phyloP scores from a whole-genome alignment of 305 asterid species.

The Fraxinus baroniana region DNA sequence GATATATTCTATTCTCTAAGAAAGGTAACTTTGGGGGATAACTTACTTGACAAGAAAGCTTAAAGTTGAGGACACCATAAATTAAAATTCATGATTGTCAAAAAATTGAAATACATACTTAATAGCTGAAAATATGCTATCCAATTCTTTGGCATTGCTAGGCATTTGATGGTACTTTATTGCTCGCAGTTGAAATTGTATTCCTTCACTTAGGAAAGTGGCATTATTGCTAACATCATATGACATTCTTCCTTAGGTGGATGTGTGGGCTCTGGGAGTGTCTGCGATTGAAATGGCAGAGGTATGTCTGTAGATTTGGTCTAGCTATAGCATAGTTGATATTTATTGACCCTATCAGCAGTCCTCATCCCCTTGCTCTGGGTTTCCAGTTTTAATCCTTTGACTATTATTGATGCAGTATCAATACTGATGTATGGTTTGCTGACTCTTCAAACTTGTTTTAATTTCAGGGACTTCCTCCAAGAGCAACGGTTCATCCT shows the following conservation, averaged over 20 bases:
- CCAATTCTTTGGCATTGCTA: not conserved
- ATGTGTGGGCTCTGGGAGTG: slow-evolving; percentile 99
- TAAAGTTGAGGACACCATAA: not conserved
- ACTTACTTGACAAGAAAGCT: not conserved
- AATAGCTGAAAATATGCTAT: not conserved
- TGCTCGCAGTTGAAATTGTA: not conserved
- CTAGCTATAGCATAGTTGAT: not conserved
- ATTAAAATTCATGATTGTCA: not conserved
- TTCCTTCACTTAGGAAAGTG: slow-evolving; percentile 6
- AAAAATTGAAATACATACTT: not conserved
- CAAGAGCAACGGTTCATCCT: slow-evolving; percentile 98
- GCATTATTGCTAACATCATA: slow-evolving; percentile 16
- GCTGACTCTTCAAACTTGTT: slow-evolving; percentile 21
- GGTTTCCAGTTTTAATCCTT: slow-evolving; percentile 14
- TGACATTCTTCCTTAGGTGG: slow-evolving; percentile 55
- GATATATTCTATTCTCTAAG: not conserved
- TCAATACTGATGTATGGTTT: slow-evolving; percentile 23
- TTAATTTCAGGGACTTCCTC: slow-evolving; percentile 82
- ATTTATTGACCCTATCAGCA: not conserved
- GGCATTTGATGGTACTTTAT: slow-evolving; percentile 10
- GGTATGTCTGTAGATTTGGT: slow-evolving; percentile 43
- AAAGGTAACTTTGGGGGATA: not conserved
- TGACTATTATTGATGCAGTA: slow-evolving; percentile 13
- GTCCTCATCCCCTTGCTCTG: slow-evolving; percentile 21
- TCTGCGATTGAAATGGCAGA: slow-evolving; percentile 99